Evolutionary conservation across 805 yeast genomes (phyloP).

Genomic region (Nakazawaea ishiwadae): DNA sequence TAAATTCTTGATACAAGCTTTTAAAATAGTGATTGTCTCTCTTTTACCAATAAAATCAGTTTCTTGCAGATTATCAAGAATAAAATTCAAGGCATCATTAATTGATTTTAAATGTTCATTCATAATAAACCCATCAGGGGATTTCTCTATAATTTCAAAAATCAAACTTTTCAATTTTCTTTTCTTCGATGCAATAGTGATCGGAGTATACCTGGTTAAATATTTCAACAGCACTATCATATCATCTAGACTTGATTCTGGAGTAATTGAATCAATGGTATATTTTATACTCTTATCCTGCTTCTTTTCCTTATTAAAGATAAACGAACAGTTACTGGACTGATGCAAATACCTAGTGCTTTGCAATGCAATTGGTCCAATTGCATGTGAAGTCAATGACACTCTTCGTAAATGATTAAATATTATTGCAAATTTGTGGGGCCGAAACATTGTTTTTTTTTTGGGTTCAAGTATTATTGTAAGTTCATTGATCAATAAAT

Average conservation of each 20-base stretch:
- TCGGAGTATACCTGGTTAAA: not conserved
- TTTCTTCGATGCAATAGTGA: slow-evolving; percentile 1
- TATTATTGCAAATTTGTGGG: no score
- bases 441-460: no score
- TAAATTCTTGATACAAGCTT: slow-evolving; percentile 9
- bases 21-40: slow-evolving; percentile 12
- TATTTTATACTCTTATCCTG: not conserved
- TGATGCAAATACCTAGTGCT: no score
- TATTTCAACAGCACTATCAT: not conserved
- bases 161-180: slow-evolving; percentile 4
- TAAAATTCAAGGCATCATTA: slow-evolving; percentile 1
- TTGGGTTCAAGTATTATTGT: no score
- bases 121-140: not conserved
- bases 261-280: not conserved
- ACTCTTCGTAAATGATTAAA: no score
- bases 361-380: no score
- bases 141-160: slow-evolving; percentile 5
- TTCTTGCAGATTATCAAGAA: not conserved
- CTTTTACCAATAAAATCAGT: slow-evolving; percentile 15
- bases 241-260: not conserved
- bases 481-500: no score
- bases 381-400: no score
- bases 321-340: no score
- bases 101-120: not conserved
- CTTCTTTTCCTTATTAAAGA: not conserved